These are phyloP conservation scores for Madurella fahalii DNA, from an alignment of 2,329 filamentous ascomycete species.

Conservation along the genomic window DNA sequence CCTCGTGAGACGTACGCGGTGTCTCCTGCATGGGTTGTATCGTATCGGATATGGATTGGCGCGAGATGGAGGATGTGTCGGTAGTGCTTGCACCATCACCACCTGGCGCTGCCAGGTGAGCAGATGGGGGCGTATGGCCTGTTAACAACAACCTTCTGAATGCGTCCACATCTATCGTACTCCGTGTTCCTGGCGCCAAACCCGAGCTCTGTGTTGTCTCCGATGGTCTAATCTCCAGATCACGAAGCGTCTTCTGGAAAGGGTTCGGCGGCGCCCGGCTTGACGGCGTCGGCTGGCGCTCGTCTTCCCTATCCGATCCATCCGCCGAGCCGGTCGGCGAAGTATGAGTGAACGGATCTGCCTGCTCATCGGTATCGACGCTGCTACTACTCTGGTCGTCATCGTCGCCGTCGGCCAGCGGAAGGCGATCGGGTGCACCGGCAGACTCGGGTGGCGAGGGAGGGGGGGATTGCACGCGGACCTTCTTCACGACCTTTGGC, in stretches of 20 bases:
- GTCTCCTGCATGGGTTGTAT: conserved; percentile 39
- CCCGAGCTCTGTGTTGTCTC: conserved; percentile 34
- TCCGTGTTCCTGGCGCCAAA: conserved; percentile 34
- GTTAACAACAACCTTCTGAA: conserved; percentile 75
- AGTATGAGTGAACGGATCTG: conserved; percentile 33
- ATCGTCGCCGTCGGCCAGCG: conserved; percentile 29
- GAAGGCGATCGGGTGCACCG: conserved; percentile 32
- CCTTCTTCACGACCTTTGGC: conserved; percentile 60
- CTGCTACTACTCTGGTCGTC: conserved; percentile 24
- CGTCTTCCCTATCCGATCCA: conserved; percentile 28
- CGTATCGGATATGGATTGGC: conserved; percentile 54
- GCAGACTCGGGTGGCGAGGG: conserved; percentile 55
- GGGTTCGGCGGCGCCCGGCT: conserved; percentile 44
- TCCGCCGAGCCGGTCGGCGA: conserved; percentile 24
- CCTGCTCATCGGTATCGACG: conserved; percentile 26
- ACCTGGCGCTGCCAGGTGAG: conserved; percentile 22
- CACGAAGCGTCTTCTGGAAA: conserved; percentile 53
- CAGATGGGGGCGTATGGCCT: conserved; percentile 46
- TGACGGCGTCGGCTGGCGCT: conserved; percentile 26
- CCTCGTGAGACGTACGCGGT: conserved; percentile 56
- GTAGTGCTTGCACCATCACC: conserved; percentile 49
- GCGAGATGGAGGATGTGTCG: conserved; percentile 56
- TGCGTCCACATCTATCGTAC: conserved; percentile 68
- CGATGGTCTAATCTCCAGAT: conserved; percentile 40
- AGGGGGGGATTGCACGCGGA: conserved; percentile 62